Evolutionary conservation across 306 rosid species (phyloP), one percentile per base, ranked within the genome.

Genomic region (Boehmeria nivea): DNA sequence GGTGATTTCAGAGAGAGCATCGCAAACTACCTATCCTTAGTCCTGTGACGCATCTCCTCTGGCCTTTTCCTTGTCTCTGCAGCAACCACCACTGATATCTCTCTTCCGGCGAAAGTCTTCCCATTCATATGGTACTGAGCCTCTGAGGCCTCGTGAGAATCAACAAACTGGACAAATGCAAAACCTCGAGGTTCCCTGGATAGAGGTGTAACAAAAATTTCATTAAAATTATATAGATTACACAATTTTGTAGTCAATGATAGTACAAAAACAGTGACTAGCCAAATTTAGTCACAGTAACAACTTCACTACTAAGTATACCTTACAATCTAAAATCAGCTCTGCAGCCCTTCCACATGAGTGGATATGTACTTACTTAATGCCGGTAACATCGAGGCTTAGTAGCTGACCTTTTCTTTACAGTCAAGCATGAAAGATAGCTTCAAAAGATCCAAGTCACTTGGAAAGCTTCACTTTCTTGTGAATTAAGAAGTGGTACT

Each of bases 101-200:
- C 99, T 71, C 99, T 78, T 54, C 99, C 96, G 62, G 96, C 99
- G 81, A 93, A 87, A 31, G 76, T 83, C 61, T 85, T 76, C 49
- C 99, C 87, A 61, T 93, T 88, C 96, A 93, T 87, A 64, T 93
- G 95, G 74, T 93, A 88, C 60, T 93, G 99, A 53, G 99, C 99
- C 73, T 93, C 99, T 6, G 95, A 82, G 51, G 96, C 99, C 2
- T 87, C 99, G 59, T 87, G 78, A 15, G 89, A 34, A 82, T 93
- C 99, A 69, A 87, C 88, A 81, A 93, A 93, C 68, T 93, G 94
- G 66, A 93, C 87, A 69, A 93, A 93, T 60, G 99, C 99, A 81
- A 93, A 93, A 57, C 99, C 99, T 17, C 99, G 94, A 61, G 99
- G 99, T 63, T 87, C 83, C 68, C 99, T 93, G 78, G 69, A 81